Conservation (phyloP, 2,329 filamentous ascomycete genomes). For the Hyphodiscus sp. region DNA sequence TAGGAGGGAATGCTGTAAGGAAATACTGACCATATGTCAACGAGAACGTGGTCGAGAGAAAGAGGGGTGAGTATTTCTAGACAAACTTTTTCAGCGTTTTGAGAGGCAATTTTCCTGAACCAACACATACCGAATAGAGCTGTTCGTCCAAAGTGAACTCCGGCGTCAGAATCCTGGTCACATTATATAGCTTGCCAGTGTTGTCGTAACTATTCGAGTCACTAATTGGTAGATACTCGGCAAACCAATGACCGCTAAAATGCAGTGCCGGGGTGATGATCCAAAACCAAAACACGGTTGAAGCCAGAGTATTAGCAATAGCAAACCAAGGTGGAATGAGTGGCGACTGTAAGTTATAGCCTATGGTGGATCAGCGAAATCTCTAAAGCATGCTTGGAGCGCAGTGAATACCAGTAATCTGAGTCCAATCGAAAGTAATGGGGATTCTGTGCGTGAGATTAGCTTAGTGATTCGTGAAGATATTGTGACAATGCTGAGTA, state of each 20-base stretch:
- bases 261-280: constrained; percentile 53
- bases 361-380: neutral
- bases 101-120: no score
- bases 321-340: constrained; percentile 54
- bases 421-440: constrained; percentile 7
- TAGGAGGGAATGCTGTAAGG: no score
- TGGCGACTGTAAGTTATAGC: constrained; percentile 52
- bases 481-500: no score
- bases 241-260: constrained; percentile 60
- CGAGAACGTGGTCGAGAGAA: constrained; percentile 66
- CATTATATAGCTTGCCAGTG: constrained; percentile 53
- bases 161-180: constrained; percentile 39
- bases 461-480: no score
- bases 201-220: constrained; percentile 59
- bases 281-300: constrained; percentile 54
- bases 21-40: constrained; percentile 50
- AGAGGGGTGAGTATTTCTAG: constrained; percentile 62
- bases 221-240: constrained; percentile 54
- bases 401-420: constrained; percentile 4
- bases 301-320: constrained; percentile 46
- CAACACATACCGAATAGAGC: constrained; percentile 48
- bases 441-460: no score
- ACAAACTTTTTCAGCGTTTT: no score
- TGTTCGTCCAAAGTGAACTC: neutral
- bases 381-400: constrained; percentile 22